phyloP scores from a whole-genome alignment of 2,329 filamentous ascomycete species.

The Fusarium sp. region DNA sequence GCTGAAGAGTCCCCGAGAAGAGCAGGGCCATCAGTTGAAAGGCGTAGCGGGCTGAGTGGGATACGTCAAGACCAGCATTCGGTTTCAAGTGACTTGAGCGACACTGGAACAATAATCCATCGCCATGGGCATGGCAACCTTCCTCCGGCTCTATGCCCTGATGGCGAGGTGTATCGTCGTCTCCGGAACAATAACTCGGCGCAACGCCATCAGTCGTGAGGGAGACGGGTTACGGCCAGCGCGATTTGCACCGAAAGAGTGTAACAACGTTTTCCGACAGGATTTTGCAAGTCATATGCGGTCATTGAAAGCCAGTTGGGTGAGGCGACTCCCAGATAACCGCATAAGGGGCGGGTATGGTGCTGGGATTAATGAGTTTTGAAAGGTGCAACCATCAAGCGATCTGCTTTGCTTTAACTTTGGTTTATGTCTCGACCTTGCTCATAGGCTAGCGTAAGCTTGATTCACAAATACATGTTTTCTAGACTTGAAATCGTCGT shows the following conservation, averaged over 20 bases:
- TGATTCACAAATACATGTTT: neutral
- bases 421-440: neutral
- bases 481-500: neutral
- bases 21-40: neutral
- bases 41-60: too few species aligned
- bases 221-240: neutral
- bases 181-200: neutral
- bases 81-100: neutral
- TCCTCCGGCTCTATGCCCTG: neutral
- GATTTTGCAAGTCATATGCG: neutral
- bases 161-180: neutral
- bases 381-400: neutral
- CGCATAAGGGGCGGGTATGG: neutral
- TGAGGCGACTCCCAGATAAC: neutral
- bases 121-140: neutral
- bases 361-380: neutral
- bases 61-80: neutral
- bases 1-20: slow-evolving; percentile 30
- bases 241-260: neutral
- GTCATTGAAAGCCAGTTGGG: neutral
- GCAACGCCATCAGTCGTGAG: neutral
- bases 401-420: neutral
- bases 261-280: neutral
- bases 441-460: neutral
- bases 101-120: neutral